Evolutionary conservation across 768 basidiomycete species (phyloP).

Genomic region (Tylopilus intermedius): DNA sequence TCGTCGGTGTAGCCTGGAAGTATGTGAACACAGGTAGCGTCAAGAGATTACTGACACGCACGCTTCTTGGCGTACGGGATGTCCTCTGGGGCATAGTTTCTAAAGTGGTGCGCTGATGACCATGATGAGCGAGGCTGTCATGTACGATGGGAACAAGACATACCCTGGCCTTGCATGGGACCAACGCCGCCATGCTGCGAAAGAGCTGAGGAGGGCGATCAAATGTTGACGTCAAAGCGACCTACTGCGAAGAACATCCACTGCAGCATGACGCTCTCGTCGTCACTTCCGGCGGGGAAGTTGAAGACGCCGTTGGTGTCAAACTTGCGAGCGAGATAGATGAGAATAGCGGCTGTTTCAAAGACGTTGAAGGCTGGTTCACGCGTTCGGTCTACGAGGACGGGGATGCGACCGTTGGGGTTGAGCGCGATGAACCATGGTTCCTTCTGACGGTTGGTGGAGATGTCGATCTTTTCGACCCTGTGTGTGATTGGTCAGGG

Average conservation of each 20-base stretch:
- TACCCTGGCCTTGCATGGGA: conserved; percentile 81
- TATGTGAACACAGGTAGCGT: conserved; percentile 1
- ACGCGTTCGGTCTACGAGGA: conserved; percentile 55
- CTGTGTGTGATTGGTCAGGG: conserved; percentile 28
- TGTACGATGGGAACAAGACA: not conserved
- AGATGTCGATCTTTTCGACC: conserved; percentile 50
- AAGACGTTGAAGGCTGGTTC: conserved; percentile 59
- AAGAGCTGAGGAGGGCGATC: not conserved
- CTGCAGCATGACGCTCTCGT: conserved; percentile 69
- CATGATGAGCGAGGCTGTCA: conserved; percentile 8
- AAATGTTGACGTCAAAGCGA: not conserved
- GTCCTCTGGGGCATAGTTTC: conserved; percentile 56
- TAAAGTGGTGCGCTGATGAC: conserved; percentile 63
- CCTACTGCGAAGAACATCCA: conserved; percentile 84
- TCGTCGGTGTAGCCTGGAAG: conserved; percentile 69
- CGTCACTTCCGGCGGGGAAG: conserved; percentile 55
- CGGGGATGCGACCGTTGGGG: conserved; percentile 71
- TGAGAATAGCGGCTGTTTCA: conserved; percentile 74
- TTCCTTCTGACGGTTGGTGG: conserved; percentile 72
- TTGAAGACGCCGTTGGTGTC: conserved; percentile 71
- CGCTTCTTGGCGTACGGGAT: conserved; percentile 66
- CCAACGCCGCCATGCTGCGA: conserved; percentile 72
- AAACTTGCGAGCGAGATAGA: conserved; percentile 79
- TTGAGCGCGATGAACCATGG: conserved; percentile 73
- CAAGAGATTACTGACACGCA: conserved; percentile 22